Evolutionary conservation across 2,329 filamentous ascomycete species (phyloP), one percentile per base, ranked within the genome.

Genomic region (Talaromyces sp.): DNA sequence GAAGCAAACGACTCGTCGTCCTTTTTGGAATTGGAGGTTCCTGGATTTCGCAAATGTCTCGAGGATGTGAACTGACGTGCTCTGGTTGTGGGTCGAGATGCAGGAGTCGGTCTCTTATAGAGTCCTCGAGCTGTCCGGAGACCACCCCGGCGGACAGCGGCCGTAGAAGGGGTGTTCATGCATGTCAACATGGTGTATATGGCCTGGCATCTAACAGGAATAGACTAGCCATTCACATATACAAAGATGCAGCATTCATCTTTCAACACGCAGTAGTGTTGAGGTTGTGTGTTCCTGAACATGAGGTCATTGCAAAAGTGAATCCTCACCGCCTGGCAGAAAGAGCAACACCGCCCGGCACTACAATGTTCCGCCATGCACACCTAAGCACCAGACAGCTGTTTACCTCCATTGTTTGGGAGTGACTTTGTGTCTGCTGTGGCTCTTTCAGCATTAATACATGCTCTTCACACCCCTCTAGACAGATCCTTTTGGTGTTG

Each of bases 1-100:
- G 83, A 81, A 60, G 81, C 71, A 69, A 87, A 88, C n/a, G 82
- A 82, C 63, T 82, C 79, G 67, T 80, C 79, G 56, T 76, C 64
- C 10, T 68, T 72, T 52, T 75, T 68, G 27, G 75, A 69, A 59
- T 64, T 67, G 64, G 79, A 75, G 47, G 74, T 66, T n/a, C 66
- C 69, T 51, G 76, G 71, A 54, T 78, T 69, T 62, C 73, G 71
- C 64, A 74, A 75, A 61, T 75, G 72, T 42, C 77, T 77, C 1
- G 79, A 79, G 33, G 75, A 66, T 14, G 70, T 75, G 64, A 79
- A 79, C 30, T 65, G 56, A 9, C 61, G 57, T 27, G 52, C 28
- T 23, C 52, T 54, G 33, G 27, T 42, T 54, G 44, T 34, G 33
- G 33, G 61, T 27, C 16, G 14, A 14, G 14, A 7, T 47, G 14